Percentiles rank a stretch among this genome's conserved stretches.
Conservation (phyloP, 169 alveolate genomes). For the Eimeria acervulina region DNA sequence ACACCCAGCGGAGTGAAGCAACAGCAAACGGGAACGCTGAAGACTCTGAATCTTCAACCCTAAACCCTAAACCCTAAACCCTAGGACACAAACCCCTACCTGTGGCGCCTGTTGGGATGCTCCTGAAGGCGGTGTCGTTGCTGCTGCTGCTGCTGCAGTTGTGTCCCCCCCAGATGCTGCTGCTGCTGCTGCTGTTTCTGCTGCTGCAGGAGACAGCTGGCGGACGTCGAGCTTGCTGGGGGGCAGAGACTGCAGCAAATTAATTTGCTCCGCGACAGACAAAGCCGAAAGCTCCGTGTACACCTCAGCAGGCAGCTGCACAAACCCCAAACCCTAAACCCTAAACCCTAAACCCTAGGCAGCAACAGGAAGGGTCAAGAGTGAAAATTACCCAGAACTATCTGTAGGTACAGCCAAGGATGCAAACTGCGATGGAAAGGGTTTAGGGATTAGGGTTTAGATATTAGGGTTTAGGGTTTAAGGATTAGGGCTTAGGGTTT, state of each 20-base stretch:
- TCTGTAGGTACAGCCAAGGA: neutral
- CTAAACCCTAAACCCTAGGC: neutral
- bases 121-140: neutral
- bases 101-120: neutral
- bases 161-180: neutral
- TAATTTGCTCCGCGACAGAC: neutral
- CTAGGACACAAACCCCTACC: neutral
- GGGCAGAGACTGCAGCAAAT: neutral
- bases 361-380: neutral
- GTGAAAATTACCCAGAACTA: neutral
- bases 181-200: neutral
- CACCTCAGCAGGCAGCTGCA: slow-evolving; percentile 40
- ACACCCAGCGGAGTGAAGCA: neutral
- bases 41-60: neutral
- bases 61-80: slow-evolving; percentile 20
- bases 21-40: neutral
- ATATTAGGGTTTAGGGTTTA: neutral
- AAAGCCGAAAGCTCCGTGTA: neutral
- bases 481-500: slow-evolving; percentile 1
- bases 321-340: slow-evolving; percentile 2
- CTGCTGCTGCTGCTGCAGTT: neutral
- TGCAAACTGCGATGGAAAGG: neutral
- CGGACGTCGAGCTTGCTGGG: slow-evolving; percentile 27
- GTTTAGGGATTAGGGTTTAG: neutral
- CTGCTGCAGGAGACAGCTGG: neutral